phyloP scores from a whole-genome alignment of 192 early-diverging fungal genomes.

The Funneliformis geosporum region DNA sequence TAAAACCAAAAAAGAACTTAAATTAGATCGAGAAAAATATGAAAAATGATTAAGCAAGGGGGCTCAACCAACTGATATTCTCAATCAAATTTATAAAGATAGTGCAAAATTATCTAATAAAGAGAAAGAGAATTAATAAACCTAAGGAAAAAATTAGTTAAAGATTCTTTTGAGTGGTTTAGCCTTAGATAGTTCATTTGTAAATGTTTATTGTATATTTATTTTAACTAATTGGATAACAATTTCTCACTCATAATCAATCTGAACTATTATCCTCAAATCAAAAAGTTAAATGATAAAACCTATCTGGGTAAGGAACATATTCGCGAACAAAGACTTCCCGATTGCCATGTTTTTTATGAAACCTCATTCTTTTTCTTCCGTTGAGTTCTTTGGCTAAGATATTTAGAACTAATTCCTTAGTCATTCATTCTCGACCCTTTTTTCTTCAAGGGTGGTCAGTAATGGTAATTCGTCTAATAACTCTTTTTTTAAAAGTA shows the following conservation, averaged over 20 bases:
- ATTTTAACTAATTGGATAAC: slow-evolving; percentile 10
- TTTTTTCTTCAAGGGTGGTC: slow-evolving; percentile 7
- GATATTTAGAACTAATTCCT: slow-evolving; percentile 9
- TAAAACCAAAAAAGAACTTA: too few relatives aligned
- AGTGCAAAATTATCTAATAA: too few relatives aligned
- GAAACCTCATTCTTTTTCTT: neutral
- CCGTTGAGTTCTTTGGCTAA: neutral
- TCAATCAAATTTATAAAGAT: too few relatives aligned
- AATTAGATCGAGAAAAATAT: too few relatives aligned
- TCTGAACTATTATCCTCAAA: slow-evolving; percentile 13
- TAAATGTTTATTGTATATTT: too few relatives aligned
- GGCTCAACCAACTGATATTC: too few relatives aligned
- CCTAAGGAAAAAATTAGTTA: too few relatives aligned
- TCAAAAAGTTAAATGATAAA: neutral
- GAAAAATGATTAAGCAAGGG: too few relatives aligned
- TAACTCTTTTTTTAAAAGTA: neutral
- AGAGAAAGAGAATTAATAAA: too few relatives aligned
- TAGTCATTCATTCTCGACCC: slow-evolving; percentile 10
- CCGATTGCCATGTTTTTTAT: neutral
- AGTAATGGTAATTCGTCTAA: slow-evolving; percentile 11
- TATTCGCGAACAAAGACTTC: neutral
- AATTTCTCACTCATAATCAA: slow-evolving; percentile 7
- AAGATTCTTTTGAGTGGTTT: too few relatives aligned
- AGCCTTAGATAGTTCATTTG: too few relatives aligned
- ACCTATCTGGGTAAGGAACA: neutral